These are phyloP conservation scores for Botrytis medusae DNA, from an alignment of 2,329 filamentous ascomycete genomes.

Conservation along the genomic window DNA sequence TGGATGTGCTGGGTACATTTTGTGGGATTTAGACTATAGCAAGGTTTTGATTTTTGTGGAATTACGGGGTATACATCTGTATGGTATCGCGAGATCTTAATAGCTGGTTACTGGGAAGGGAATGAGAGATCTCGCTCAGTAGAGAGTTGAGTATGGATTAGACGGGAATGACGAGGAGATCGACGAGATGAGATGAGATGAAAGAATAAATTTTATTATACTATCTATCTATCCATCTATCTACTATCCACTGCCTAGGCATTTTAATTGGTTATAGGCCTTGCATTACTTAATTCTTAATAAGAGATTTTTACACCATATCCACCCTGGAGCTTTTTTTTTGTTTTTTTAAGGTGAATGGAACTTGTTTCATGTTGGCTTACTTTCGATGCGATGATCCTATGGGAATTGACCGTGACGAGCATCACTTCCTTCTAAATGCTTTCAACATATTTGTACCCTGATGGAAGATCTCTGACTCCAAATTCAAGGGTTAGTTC, in stretches of 20 bases:
- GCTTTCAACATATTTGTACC: background rate
- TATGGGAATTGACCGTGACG: background rate
- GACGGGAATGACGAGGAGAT: constrained; percentile 13
- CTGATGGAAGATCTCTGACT: background rate
- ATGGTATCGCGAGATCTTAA: constrained; percentile 14
- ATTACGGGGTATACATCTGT: constrained; percentile 9
- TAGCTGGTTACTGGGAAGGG: constrained; percentile 6
- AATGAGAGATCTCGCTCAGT: background rate
- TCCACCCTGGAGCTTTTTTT: background rate
- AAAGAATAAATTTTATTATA: constrained; percentile 16
- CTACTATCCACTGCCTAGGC: background rate
- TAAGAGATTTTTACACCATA: constrained; percentile 9
- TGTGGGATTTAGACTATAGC: background rate
- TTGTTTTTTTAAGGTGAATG: background rate
- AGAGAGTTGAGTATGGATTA: background rate
- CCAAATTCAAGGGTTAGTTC: background rate
- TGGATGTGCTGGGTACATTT: constrained; percentile 6
- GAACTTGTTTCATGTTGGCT: background rate
- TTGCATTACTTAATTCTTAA: constrained; percentile 14
- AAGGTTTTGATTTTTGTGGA: constrained; percentile 8
- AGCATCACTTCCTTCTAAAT: background rate
- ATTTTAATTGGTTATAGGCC: background rate
- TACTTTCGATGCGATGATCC: background rate
- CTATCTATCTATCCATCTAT: background rate
- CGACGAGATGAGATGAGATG: constrained; percentile 14